phyloP scores from a whole-genome alignment of 2,329 filamentous ascomycete genomes.

The Fusarium sarcochroum region DNA sequence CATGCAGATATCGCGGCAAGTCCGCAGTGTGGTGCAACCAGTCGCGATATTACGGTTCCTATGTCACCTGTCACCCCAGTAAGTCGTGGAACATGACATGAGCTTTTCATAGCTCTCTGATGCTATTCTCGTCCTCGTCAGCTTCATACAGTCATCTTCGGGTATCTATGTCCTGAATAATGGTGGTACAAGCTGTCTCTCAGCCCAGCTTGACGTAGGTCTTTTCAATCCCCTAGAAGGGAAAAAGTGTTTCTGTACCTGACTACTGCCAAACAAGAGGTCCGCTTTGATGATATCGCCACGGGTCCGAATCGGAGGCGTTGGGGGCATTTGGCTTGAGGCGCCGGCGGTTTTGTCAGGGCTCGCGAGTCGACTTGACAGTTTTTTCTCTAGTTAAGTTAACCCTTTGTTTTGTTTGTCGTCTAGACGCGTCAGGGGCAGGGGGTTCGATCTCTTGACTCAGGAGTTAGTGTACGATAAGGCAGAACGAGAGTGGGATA shows the following conservation, averaged over 20 bases:
- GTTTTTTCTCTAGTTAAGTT: slow-evolving; percentile 3
- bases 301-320: slow-evolving; percentile 13
- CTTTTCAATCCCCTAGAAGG: slow-evolving; percentile 7
- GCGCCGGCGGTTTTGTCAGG: slow-evolving; percentile 31
- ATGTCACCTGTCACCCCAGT: slow-evolving; percentile 12
- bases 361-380: slow-evolving; percentile 1
- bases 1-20: slow-evolving; percentile 20
- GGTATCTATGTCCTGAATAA: not conserved
- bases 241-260: slow-evolving; percentile 10
- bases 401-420: slow-evolving; percentile 21
- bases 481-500: slow-evolving; percentile 3
- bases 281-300: slow-evolving; percentile 24
- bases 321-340: slow-evolving; percentile 14
- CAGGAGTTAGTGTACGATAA: slow-evolving; percentile 4
- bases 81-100: slow-evolving; percentile 20
- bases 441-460: slow-evolving; percentile 14
- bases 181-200: slow-evolving; percentile 18
- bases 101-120: slow-evolving; percentile 14
- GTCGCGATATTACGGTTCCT: slow-evolving; percentile 15
- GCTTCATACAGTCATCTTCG: not conserved
- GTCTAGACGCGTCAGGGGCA: slow-evolving; percentile 24
- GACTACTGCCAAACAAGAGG: slow-evolving; percentile 7
- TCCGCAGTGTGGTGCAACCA: slow-evolving; percentile 22
- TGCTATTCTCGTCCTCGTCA: slow-evolving; percentile 32
- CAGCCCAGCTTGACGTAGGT: not conserved